Base-by-base conservation (phyloP, 441 rosid genomes). In the Erysimum cheiri region DNA sequence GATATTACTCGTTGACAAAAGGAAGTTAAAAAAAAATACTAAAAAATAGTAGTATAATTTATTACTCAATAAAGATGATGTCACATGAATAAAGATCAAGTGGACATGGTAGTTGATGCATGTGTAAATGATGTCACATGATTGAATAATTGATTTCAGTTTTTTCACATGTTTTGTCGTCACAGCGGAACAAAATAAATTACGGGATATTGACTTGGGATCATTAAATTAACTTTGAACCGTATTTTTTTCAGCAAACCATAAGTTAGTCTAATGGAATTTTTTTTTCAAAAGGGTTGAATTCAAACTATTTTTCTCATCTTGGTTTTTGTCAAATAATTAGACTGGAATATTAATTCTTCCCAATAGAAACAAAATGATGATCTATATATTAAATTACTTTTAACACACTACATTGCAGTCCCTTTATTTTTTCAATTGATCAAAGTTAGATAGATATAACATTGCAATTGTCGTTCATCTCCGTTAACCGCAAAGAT, bases 81-180 rank as follows among this genome's bases (percentile, higher is more conserved):
- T 9, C 60, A 37, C 6, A 50, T 41, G 39, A 9, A 39, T 28
- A 5, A 22, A 37, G 11, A 55, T 56, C 50, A 48, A 39, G 46
- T 57, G 36, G 60, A 37, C 44, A 11, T 39, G 60, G 70, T 66
- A 1, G 70, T 50, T 66, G 52, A 53, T 66, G 61, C 19, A 26
- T 50, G 37, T 43, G 43, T 67, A 17, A 26, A 59, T 66, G 67
- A 66, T 67, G 29, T 44, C 67, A 66, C 59, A 41, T 66, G 32
- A 59, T 41, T 33, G 57, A 17, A 60, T 70, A 2, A 65, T 73
- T 66, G 55, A 50, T 59, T 58, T 58, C 52, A 8, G 26, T 52
- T 19, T 47, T 29, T 63, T n/a, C 55, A 44, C 60, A 64, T 64
- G 66, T 48, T 48, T 40, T 49, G 22, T 58, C 67, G 46, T 72